Evolutionary conservation across 2,329 filamentous ascomycete species (phyloP).

Genomic region (Ophiostoma ips): DNA sequence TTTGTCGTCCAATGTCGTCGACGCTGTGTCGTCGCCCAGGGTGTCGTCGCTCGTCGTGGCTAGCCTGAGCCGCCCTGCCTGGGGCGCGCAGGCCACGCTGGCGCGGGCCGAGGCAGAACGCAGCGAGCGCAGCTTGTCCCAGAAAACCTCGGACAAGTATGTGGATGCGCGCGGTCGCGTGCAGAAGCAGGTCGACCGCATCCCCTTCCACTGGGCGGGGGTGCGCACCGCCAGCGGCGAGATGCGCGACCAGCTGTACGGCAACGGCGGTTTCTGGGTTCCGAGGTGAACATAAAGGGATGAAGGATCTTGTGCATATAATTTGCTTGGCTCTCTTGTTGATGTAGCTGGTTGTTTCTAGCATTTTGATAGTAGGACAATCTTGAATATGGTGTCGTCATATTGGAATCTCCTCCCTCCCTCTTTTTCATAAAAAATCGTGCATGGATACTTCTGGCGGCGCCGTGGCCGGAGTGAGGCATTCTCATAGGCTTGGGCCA

Average conservation of each 20-base stretch:
- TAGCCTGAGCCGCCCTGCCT: slow-evolving; percentile 32
- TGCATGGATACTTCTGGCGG: too few species aligned
- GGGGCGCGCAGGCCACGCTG: slow-evolving; percentile 28
- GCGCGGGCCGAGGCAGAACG: slow-evolving; percentile 25
- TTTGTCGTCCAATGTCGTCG: slow-evolving; percentile 24
- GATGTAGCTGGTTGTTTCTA: too few species aligned
- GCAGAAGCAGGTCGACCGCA: slow-evolving; percentile 40
- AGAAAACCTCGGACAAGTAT: slow-evolving; percentile 31
- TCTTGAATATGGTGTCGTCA: too few species aligned
- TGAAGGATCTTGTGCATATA: too few species aligned
- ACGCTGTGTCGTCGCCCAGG: slow-evolving; percentile 12
- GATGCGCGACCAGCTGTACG: slow-evolving; percentile 34
- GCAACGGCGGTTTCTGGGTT: slow-evolving; percentile 37
- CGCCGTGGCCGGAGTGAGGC: too few species aligned
- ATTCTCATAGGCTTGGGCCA: too few species aligned
- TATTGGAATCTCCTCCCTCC: too few species aligned
- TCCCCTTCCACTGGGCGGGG: slow-evolving; percentile 45
- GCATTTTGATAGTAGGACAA: too few species aligned
- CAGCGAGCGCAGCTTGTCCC: slow-evolving; percentile 27
- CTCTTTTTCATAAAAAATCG: too few species aligned
- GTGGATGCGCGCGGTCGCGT: slow-evolving; percentile 33
- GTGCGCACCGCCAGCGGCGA: slow-evolving; percentile 36
- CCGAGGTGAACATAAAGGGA: too few species aligned
- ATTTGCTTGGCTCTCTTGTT: too few species aligned
- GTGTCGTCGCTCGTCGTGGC: slow-evolving; percentile 25